These are phyloP conservation scores for Glycine soja DNA, from an alignment of 306 rosid genomes.

Conservation along the genomic window DNA sequence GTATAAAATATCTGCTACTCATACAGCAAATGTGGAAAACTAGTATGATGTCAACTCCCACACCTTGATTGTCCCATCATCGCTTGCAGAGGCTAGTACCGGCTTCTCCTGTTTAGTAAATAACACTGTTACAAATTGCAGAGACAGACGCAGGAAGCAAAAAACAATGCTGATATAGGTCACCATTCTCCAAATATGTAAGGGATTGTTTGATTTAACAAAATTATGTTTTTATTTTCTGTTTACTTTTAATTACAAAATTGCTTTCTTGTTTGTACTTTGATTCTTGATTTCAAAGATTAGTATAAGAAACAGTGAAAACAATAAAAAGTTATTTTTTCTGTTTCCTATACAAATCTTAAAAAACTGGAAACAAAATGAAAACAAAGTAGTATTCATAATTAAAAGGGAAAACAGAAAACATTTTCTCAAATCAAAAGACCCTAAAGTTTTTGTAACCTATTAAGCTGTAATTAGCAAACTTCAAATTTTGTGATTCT, in stretches of 20 bases:
- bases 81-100: constrained; percentile 85
- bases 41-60: constrained; percentile 79
- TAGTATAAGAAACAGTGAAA: neutral
- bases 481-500: neutral
- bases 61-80: constrained; percentile 84
- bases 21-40: constrained; percentile 46
- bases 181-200: constrained; percentile 32
- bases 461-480: neutral
- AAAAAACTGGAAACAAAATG: neutral
- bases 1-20: constrained; percentile 43
- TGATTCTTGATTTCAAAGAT: neutral
- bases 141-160: constrained; percentile 33
- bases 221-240: neutral
- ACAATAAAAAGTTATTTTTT: neutral
- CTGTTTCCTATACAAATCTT: neutral
- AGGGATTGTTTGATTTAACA: neutral
- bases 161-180: constrained; percentile 24
- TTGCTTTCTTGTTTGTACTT: neutral
- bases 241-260: neutral
- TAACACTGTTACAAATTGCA: constrained; percentile 24
- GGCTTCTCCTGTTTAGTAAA: constrained; percentile 67
- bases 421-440: neutral
- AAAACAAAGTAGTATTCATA: neutral
- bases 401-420: neutral
- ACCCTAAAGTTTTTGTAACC: neutral